Percentiles rank a stretch among this genome's conserved stretches.
phyloP scores from a whole-genome alignment of 768 basidiomycete genomes.

The Boletus sp. region DNA sequence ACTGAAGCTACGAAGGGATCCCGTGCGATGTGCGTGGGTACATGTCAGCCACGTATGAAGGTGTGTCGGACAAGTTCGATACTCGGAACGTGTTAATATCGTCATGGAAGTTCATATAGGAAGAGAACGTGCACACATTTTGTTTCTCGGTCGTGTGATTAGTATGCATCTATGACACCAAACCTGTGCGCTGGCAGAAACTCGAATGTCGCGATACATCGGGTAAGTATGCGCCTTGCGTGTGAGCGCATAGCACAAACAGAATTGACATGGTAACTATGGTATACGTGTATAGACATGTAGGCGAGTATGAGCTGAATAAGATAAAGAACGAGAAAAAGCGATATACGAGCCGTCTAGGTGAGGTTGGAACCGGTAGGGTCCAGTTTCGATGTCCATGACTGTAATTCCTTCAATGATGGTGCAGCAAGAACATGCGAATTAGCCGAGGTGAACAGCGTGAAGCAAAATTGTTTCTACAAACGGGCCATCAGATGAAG shows the following conservation, averaged over 20 bases:
- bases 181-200: neutral
- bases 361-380: slow-evolving; percentile 64
- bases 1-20: neutral
- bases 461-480: slow-evolving; percentile 84
- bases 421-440: slow-evolving; percentile 86
- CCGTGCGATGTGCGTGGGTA: neutral
- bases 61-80: slow-evolving; percentile 2
- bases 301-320: slow-evolving; percentile 18
- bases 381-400: slow-evolving; percentile 83
- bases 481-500: slow-evolving; percentile 3
- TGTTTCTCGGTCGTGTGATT: neutral
- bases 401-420: slow-evolving; percentile 74
- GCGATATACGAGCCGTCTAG: slow-evolving; percentile 20
- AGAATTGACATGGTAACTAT: slow-evolving; percentile 16
- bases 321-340: slow-evolving; percentile 13
- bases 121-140: neutral
- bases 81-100: neutral
- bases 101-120: slow-evolving; percentile 3
- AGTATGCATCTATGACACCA: too few relatives aligned
- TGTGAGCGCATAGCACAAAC: slow-evolving; percentile 9
- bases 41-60: slow-evolving; percentile 5
- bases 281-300: slow-evolving; percentile 28
- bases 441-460: slow-evolving; percentile 88
- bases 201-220: slow-evolving; percentile 1
- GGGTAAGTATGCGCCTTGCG: neutral